phyloP scores from a whole-genome alignment of 139 green algal genomes.

The Micromonas pusilla region DNA sequence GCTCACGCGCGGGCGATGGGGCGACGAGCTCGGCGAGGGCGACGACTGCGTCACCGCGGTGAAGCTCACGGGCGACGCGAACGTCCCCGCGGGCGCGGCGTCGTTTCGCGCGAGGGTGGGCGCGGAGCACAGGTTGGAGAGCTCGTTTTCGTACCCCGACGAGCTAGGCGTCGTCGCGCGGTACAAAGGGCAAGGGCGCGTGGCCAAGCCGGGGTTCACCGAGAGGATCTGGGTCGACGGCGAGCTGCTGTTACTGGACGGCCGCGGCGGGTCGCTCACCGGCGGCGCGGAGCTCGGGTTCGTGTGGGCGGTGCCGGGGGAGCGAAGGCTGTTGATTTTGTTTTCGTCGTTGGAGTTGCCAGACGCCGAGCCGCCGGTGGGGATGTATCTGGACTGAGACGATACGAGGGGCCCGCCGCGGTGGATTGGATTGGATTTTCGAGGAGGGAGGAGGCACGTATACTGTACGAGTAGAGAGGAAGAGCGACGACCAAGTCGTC shows the following conservation, averaged over 20 bases:
- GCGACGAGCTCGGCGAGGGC: constrained; percentile 18
- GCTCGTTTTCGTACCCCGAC: constrained; percentile 58
- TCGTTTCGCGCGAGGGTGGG: constrained; percentile 71
- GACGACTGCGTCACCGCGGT: constrained; percentile 58
- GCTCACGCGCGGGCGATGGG: constrained; percentile 42
- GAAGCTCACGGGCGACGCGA: constrained; percentile 86
- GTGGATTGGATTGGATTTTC: too few species aligned
- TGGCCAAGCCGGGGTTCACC: constrained; percentile 63
- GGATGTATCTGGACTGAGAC: neutral
- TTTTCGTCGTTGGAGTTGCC: constrained; percentile 24
- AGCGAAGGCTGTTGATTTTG: constrained; percentile 63
- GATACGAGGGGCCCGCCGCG: too few species aligned
- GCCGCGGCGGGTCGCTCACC: constrained; percentile 26
- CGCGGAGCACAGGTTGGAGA: constrained; percentile 17
- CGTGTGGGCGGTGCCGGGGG: constrained; percentile 64
- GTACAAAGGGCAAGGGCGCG: constrained; percentile 63
- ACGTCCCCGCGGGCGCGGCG: constrained; percentile 69
- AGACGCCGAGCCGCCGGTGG: neutral
- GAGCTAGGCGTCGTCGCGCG: constrained; percentile 68
- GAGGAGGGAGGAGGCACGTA: neutral
- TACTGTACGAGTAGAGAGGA: neutral
- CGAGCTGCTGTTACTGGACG: constrained; percentile 75
- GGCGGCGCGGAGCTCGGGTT: constrained; percentile 75
- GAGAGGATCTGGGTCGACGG: constrained; percentile 77
- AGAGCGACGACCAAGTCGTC: too few species aligned